phyloP scores from a whole-genome alignment of 352 stramenopile genomes.

The Globisporangium echinulatum region DNA sequence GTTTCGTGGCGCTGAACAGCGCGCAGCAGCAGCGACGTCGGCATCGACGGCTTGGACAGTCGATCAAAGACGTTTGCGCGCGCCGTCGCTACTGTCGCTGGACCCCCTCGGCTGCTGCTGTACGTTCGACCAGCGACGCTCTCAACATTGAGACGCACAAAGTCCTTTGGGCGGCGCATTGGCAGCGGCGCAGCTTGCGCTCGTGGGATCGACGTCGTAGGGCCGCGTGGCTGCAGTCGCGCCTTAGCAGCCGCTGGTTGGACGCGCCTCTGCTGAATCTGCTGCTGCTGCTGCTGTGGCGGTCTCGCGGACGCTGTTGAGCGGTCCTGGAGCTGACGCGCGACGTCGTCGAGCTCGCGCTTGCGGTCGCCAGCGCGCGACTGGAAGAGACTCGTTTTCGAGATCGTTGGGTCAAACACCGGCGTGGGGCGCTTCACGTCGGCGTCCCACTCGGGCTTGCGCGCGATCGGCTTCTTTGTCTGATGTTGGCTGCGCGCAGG shows the following conservation, averaged over 20 bases:
- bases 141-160: slow-evolving; percentile 53
- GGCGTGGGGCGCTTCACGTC: slow-evolving; percentile 20
- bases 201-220: no score
- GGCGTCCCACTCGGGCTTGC: slow-evolving; percentile 40
- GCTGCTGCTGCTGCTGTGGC: not conserved
- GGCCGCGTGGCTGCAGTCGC: no score
- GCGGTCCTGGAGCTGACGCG: slow-evolving; percentile 7
- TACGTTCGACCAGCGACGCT: slow-evolving; percentile 29
- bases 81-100: not conserved
- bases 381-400: slow-evolving; percentile 48
- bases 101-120: slow-evolving; percentile 1
- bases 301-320: no score
- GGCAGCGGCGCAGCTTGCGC: slow-evolving; percentile 1
- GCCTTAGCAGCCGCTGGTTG: no score
- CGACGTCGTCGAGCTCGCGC: slow-evolving; percentile 18
- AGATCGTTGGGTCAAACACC: slow-evolving; percentile 49
- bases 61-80: slow-evolving; percentile 37
- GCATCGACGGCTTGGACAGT: slow-evolving; percentile 19
- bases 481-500: no score
- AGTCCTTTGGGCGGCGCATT: slow-evolving; percentile 35
- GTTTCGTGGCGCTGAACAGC: not conserved
- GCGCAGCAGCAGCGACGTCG: slow-evolving; percentile 13
- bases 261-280: no score
- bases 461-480: not conserved
- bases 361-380: slow-evolving; percentile 30